Evolutionary conservation across 1,284 basidiomycete species (phyloP), one percentile per base, ranked within the genome.

Genomic region (Moesziomyces sp.): DNA sequence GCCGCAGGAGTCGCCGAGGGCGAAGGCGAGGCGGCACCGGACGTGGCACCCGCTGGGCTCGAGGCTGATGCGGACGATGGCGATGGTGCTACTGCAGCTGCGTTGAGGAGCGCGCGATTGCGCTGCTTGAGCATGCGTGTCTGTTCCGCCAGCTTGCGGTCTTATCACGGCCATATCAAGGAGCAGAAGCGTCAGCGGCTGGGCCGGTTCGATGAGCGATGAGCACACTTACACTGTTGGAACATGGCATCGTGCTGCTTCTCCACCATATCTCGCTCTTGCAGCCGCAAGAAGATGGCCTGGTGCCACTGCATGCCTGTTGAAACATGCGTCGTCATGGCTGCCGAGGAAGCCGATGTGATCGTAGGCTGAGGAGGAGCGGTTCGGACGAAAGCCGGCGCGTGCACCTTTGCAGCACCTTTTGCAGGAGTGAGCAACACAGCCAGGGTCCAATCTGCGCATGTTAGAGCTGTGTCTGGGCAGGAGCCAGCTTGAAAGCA

Each of bases 211-310:
- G 46, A 23, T 35, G n/a, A n/a, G 18, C 21, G 9, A 19, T 35
- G 3, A 18, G 4, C 6, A 18, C 38, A 70, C 77, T 57, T 47
- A 79, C 75, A 80, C 18, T 75, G 64, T 4, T 56, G 57, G 35
- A 66, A 65, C n/a, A 80, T 46, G 9, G 47, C 54, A 49, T 78
- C 75, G 38, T 78, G 66, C 51, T 63, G 65, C 52, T 79, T 79
- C 44, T 78, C 79, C 40, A 61, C 52, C 7, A 55, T 33, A 58
- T 81, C 78, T 13, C 79, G 54, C 54, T 79, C 78, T 45, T 75
- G 70, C 14, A 81, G 60, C 16, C 79, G 65, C 13, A 69, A 46
- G 21, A 65, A 61, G 46, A 81, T 74, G 45, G 70, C 62, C 24
- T 69, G 71, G 28, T 81, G 76, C 79, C 79, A 81, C 10, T 67